phyloP scores from a whole-genome alignment of 495 filamentous ascomycete species.

The Penicillium bialowiezense region DNA sequence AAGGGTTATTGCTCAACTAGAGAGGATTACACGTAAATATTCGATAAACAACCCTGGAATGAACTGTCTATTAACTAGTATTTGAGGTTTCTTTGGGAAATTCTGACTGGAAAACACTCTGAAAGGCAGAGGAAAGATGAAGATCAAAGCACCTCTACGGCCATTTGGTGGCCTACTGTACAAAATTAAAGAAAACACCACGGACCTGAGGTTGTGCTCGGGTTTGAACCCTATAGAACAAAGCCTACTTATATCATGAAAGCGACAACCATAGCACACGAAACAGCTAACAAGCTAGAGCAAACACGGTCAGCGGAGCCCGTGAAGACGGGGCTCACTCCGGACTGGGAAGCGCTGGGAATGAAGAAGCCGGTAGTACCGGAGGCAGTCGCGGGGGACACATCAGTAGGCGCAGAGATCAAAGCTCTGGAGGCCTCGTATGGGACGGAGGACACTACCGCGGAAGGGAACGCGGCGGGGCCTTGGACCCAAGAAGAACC shows the following conservation, averaged over 20 bases:
- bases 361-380: conserved; percentile 2
- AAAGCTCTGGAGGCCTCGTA: conserved; percentile 10
- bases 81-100: neutral
- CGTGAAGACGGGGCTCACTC: conserved; percentile 27
- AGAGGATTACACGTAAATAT: neutral
- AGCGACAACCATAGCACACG: conserved; percentile 17
- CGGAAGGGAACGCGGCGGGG: neutral
- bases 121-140: neutral
- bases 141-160: neutral
- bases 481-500: neutral
- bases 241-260: conserved; percentile 14
- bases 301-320: conserved; percentile 24
- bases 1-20: too few species aligned
- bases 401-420: conserved; percentile 13
- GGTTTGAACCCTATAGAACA: neutral
- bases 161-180: conserved; percentile 11
- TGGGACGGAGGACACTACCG: neutral
- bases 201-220: too few species aligned
- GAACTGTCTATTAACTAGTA: conserved; percentile 5
- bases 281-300: conserved; percentile 15
- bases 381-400: neutral
- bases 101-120: neutral
- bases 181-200: conserved; percentile 3
- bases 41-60: neutral
- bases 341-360: conserved; percentile 13